phyloP scores from a whole-genome alignment of 495 filamentous ascomycete species.

The Letharia lupina region DNA sequence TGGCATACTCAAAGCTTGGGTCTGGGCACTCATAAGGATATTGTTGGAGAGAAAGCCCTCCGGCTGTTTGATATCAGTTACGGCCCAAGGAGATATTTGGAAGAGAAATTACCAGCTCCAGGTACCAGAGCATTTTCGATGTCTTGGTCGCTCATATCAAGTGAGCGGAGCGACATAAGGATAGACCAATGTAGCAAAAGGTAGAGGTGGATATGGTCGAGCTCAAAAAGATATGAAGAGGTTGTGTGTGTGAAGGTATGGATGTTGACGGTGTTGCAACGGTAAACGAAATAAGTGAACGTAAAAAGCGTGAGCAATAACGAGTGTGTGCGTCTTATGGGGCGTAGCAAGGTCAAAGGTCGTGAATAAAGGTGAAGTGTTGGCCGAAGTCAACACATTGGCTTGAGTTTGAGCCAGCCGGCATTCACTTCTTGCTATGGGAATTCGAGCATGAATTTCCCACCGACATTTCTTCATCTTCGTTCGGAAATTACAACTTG shows the following conservation, averaged over 20 bases:
- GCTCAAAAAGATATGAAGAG: neutral
- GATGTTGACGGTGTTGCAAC: neutral
- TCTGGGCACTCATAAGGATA: slow-evolving; percentile 6
- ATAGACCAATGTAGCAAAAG: neutral
- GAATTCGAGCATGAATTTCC: neutral
- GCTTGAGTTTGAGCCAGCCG: neutral
- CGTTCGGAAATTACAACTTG: neutral
- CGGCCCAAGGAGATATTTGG: neutral
- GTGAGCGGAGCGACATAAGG: neutral
- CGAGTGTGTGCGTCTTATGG: neutral
- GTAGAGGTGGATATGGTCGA: too few species aligned
- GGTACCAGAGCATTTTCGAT: neutral
- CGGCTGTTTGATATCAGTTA: neutral
- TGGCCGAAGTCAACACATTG: neutral
- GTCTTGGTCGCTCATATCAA: neutral
- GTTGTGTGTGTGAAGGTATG: neutral
- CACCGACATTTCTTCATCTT: neutral
- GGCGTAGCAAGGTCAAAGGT: neutral
- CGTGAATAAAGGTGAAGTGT: neutral
- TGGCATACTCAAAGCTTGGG: slow-evolving; percentile 4
- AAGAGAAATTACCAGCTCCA: neutral
- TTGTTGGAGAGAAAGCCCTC: slow-evolving; percentile 1
- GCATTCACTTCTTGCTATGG: neutral
- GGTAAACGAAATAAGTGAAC: neutral
- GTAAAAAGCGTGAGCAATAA: neutral